Evolutionary conservation across 1,284 basidiomycete species (phyloP).

Genomic region (Sanguinoderma infundibulare): DNA sequence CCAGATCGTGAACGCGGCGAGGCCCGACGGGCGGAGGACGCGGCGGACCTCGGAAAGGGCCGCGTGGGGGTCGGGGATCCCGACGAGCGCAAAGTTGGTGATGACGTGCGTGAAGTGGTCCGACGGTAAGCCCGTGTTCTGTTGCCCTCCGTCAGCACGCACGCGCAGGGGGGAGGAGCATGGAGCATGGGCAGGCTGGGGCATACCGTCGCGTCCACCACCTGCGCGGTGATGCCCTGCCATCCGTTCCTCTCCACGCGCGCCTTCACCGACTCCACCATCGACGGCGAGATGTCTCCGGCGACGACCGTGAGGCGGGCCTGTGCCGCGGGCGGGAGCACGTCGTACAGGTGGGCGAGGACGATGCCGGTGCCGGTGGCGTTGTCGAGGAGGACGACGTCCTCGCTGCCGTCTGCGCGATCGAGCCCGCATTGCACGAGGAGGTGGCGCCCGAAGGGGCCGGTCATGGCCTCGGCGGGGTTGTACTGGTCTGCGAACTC

Average conservation of each 20-base stretch:
- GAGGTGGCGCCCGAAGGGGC: slow-evolving; percentile 10
- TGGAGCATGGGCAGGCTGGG: neutral
- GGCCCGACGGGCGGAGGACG: slow-evolving; percentile 2
- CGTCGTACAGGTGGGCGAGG: slow-evolving; percentile 4
- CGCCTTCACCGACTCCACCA: slow-evolving; percentile 5
- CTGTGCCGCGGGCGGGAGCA: slow-evolving; percentile 3
- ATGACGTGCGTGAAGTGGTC: slow-evolving; percentile 12
- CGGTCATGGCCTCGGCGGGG: slow-evolving; percentile 3
- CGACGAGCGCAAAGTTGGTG: slow-evolving; percentile 3
- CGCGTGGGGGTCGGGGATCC: neutral
- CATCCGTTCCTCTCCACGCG: slow-evolving; percentile 11
- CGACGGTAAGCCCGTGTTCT: slow-evolving; percentile 12
- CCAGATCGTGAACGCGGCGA: slow-evolving; percentile 1
- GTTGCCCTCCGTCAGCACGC: neutral
- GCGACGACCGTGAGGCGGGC: slow-evolving; percentile 3
- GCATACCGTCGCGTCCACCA: slow-evolving; percentile 13
- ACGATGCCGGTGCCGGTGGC: slow-evolving; percentile 15
- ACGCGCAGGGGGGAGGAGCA: neutral
- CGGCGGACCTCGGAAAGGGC: neutral
- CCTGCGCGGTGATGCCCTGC: neutral
- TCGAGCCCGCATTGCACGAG: slow-evolving; percentile 10
- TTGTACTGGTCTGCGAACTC: slow-evolving; percentile 3
- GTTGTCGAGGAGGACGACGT: slow-evolving; percentile 14
- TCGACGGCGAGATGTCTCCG: slow-evolving; percentile 12
- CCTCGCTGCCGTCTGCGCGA: slow-evolving; percentile 5